These are phyloP conservation scores for Potentilla sterilis DNA, from an alignment of 306 rosid genomes.

Conservation along the genomic window DNA sequence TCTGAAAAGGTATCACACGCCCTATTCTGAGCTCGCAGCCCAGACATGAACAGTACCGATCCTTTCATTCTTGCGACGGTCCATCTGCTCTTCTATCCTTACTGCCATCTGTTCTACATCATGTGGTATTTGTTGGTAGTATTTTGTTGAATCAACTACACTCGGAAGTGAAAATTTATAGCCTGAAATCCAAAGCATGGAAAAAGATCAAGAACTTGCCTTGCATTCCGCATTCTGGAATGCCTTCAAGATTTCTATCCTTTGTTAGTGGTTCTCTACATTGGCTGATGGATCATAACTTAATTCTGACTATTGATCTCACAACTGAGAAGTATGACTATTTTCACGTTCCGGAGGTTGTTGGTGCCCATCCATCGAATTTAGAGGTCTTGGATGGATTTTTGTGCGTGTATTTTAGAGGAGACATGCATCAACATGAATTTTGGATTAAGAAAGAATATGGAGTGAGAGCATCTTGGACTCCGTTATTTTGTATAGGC, in stretches of 20 bases:
- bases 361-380: accelerated
- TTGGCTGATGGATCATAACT: not conserved
- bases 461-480: too few relatives aligned
- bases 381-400: not conserved
- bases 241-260: not conserved
- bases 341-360: not conserved
- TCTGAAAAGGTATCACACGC: too few relatives aligned
- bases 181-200: not conserved
- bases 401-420: too few relatives aligned
- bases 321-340: not conserved
- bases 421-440: too few relatives aligned
- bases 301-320: not conserved
- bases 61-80: too few relatives aligned
- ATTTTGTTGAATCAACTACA: too few relatives aligned
- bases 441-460: not conserved
- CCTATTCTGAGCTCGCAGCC: too few relatives aligned
- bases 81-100: too few relatives aligned
- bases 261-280: not conserved
- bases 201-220: not conserved
- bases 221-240: not conserved
- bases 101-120: too few relatives aligned
- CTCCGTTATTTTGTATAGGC: too few relatives aligned
- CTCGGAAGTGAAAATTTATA: not conserved
- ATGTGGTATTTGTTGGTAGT: too few relatives aligned
- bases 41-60: too few relatives aligned